Evolutionary conservation across 805 yeast species (phyloP).

Genomic region (Saccharomycopsis fermentans): DNA sequence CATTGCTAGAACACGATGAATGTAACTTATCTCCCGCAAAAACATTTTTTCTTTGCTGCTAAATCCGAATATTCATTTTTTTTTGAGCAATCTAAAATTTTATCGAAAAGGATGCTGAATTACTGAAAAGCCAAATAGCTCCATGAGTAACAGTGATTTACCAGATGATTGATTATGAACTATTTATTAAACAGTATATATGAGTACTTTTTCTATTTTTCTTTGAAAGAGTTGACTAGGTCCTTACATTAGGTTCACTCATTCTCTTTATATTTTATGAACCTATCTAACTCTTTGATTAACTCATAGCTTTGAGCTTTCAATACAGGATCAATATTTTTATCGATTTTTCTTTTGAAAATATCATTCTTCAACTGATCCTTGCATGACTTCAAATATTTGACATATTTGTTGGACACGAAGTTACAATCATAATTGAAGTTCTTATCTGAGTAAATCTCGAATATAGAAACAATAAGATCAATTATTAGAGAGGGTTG

Average conservation of each 20-base stretch:
- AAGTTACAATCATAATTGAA: constrained; percentile 62
- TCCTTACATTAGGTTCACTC: no score
- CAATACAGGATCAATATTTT: constrained; percentile 44
- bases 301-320: constrained; percentile 61
- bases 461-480: constrained; percentile 40
- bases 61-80: background rate
- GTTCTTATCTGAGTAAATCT: constrained; percentile 65
- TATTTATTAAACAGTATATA: background rate
- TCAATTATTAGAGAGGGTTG: constrained; percentile 8
- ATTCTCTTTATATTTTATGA: constrained; percentile 60
- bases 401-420: constrained; percentile 40
- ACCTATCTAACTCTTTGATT: constrained; percentile 55
- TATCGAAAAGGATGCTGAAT: no score
- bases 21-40: background rate
- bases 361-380: constrained; percentile 11
- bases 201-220: no score
- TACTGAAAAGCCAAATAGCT: no score
- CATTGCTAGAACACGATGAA: background rate
- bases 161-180: background rate
- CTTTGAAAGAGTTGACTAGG: no score
- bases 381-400: constrained; percentile 26
- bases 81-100: background rate
- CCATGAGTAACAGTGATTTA: background rate
- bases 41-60: background rate
- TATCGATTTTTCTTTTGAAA: constrained; percentile 44